phyloP scores from a whole-genome alignment of 2,329 filamentous ascomycete species.

The Fusarium anguioides region DNA sequence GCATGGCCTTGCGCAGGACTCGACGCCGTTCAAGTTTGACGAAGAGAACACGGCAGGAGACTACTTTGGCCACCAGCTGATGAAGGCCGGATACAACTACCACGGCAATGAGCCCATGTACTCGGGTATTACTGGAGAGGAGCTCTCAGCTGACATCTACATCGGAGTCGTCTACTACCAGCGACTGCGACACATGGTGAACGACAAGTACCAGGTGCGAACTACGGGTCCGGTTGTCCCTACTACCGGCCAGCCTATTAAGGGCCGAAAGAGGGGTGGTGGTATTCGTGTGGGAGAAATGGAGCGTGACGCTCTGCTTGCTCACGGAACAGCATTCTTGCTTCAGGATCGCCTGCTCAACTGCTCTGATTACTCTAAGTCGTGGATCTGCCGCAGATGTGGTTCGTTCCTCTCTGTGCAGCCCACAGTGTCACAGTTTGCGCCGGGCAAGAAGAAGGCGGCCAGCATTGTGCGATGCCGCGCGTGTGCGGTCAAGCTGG shows the following conservation, averaged over 20 bases:
- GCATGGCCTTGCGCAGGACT: constrained; percentile 95
- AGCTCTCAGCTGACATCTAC: constrained; percentile 95
- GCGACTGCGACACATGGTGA: constrained; percentile 98
- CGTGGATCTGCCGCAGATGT: constrained; percentile 90
- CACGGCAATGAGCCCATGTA: constrained; percentile 99
- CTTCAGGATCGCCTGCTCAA: constrained; percentile 96
- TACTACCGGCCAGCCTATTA: constrained; percentile 94
- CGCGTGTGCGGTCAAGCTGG: constrained; percentile 74
- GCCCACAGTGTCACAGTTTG: constrained; percentile 75
- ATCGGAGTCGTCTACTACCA: constrained; percentile 98
- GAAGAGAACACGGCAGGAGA: constrained; percentile 92
- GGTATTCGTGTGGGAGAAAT: constrained; percentile 99
- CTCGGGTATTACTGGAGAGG: constrained; percentile 93
- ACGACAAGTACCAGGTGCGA: constrained; percentile 98
- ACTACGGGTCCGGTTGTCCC: constrained; percentile 93
- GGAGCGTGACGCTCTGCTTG: constrained; percentile 95
- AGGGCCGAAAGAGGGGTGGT: constrained; percentile 94
- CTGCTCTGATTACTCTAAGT: constrained; percentile 91
- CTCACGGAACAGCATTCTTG: constrained; percentile 94
- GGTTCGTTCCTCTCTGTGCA: constrained; percentile 92
- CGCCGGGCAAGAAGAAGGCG: constrained; percentile 70
- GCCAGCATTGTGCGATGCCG: constrained; percentile 81
- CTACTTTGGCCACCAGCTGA: constrained; percentile 95
- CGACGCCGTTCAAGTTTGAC: constrained; percentile 93
- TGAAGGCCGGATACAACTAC: constrained; percentile 96